Evolutionary conservation across 192 early-diverging fungal genomes (phyloP).

Genomic region (Rhizoclosmatium globosum): DNA sequence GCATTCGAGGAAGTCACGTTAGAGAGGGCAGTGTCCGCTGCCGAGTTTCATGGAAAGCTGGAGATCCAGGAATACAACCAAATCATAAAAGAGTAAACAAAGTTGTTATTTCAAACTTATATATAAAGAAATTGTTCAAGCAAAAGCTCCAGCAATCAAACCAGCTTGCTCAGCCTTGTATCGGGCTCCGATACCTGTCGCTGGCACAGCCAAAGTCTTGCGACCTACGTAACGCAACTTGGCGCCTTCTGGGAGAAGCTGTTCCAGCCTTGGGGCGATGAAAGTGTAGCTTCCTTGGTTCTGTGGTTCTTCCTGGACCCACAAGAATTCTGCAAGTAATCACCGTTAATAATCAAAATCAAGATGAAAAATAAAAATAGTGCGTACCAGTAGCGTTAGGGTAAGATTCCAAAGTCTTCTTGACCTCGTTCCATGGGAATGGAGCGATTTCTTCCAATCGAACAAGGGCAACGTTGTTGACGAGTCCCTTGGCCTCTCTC

Average conservation of each 20-base stretch:
- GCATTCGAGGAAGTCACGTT: constrained; percentile 77
- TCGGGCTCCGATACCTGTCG: constrained; percentile 73
- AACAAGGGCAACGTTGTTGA: constrained; percentile 78
- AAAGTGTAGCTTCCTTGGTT: constrained; percentile 91
- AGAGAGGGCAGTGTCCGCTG: constrained; percentile 36
- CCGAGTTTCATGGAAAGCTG: neutral
- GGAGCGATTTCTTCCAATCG: constrained; percentile 93
- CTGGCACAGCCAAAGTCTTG: constrained; percentile 75
- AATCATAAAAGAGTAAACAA: constrained; percentile 4
- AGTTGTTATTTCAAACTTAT: neutral
- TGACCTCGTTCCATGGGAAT: constrained; percentile 80
- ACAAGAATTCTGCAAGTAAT: constrained; percentile 46
- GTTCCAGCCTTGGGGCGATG: constrained; percentile 83
- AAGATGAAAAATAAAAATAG: neutral
- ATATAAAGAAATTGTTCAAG: neutral
- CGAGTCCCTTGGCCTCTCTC: constrained; percentile 62
- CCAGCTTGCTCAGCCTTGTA: constrained; percentile 69
- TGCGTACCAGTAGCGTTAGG: constrained; percentile 61
- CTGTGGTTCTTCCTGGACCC: constrained; percentile 88
- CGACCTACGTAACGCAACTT: constrained; percentile 73
- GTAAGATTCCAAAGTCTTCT: constrained; percentile 70
- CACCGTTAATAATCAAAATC: constrained; percentile 28
- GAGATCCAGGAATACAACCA: neutral
- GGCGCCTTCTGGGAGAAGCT: constrained; percentile 68
- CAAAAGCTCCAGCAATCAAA: constrained; percentile 42